Conservation (phyloP, 2,329 filamentous ascomycete species). For the Ilyonectria mors-panacis region DNA sequence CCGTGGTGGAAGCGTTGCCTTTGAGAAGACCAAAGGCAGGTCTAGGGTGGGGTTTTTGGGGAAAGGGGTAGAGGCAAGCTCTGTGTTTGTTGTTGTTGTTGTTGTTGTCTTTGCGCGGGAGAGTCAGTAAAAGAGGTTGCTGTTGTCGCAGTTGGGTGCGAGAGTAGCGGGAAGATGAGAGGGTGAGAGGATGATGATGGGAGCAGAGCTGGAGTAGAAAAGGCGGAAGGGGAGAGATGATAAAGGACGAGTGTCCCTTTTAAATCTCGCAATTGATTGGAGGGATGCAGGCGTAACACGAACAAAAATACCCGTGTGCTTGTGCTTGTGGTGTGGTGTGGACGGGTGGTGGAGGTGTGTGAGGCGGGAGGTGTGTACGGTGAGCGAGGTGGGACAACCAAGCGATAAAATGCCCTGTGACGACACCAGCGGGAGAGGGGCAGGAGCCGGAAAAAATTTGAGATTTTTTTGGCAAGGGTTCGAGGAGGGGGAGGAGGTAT, state of each 20-base stretch:
- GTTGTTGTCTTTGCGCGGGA: neutral
- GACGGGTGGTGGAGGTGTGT: constrained; percentile 1
- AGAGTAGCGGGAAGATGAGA: neutral
- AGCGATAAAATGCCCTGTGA: constrained; percentile 44
- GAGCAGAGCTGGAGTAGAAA: neutral
- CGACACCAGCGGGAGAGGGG: constrained; percentile 35
- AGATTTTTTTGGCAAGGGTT: neutral
- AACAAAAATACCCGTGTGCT: neutral
- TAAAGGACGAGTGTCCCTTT: neutral
- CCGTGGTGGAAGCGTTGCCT: constrained; percentile 73
- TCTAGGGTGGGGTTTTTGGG: constrained; percentile 38
- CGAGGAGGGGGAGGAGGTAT: constrained; percentile 6
- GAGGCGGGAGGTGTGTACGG: constrained; percentile 5
- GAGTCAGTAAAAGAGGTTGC: constrained; percentile 12
- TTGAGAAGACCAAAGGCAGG: constrained; percentile 78
- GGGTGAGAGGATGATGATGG: neutral
- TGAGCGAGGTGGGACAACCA: constrained; percentile 4
- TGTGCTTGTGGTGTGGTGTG: constrained; percentile 7
- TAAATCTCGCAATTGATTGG: constrained; percentile 4
- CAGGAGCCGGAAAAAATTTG: constrained; percentile 17
- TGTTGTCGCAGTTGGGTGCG: neutral
- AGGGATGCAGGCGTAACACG: neutral
- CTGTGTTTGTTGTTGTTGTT: neutral
- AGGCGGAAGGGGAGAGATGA: neutral
- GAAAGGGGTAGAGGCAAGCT: constrained; percentile 12